phyloP scores from a whole-genome alignment of 768 basidiomycete species.

The Serendipita indica region DNA sequence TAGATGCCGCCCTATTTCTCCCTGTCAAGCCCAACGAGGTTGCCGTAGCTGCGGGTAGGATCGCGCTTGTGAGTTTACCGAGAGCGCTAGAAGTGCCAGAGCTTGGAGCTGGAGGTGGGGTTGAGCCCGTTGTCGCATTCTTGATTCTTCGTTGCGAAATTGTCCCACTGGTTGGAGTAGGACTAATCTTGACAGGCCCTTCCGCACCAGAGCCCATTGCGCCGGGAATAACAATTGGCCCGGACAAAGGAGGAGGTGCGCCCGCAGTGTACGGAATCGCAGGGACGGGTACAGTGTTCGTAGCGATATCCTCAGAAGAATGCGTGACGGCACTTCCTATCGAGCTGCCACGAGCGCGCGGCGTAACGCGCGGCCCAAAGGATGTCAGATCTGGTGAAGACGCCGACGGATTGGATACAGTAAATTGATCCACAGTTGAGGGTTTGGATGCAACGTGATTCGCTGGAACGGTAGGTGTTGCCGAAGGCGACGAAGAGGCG shows the following conservation, averaged over 20 bases:
- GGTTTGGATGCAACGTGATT: background rate
- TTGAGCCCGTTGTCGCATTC: conserved; percentile 42
- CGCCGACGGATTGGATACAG: background rate
- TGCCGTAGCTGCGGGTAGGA: conserved; percentile 17
- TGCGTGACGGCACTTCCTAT: background rate
- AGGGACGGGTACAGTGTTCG: background rate
- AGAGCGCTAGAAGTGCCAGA: background rate
- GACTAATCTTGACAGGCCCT: conserved; percentile 33
- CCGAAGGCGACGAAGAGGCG: background rate
- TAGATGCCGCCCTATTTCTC: conserved; percentile 18
- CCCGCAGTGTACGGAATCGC: conserved; percentile 9
- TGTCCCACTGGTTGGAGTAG: conserved; percentile 44
- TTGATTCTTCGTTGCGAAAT: conserved; percentile 56
- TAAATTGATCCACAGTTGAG: background rate
- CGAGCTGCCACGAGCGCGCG: background rate
- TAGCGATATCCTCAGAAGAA: background rate
- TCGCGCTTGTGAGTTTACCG: conserved; percentile 8
- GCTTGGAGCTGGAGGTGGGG: background rate
- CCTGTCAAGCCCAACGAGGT: conserved; percentile 23
- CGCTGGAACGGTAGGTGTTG: background rate
- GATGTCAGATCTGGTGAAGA: background rate
- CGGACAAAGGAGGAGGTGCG: conserved; percentile 10
- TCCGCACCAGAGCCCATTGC: conserved; percentile 9
- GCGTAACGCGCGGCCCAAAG: background rate
- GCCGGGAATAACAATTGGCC: conserved; percentile 10